Evolutionary conservation across 1,284 basidiomycete species (phyloP).

Genomic region (Ceratobasidium theobromae): DNA sequence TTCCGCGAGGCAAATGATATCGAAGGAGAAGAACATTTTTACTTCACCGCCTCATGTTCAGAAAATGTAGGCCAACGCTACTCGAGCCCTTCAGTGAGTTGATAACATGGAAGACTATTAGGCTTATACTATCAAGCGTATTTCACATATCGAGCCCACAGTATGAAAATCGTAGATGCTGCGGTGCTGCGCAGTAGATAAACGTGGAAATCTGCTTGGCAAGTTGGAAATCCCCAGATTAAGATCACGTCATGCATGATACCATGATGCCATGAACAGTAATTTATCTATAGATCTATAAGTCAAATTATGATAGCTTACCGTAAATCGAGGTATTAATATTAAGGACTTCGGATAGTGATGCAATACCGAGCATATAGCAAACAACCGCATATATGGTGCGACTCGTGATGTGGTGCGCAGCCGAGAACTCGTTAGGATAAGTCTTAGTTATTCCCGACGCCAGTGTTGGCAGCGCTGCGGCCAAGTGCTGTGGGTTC

Average conservation of each 20-base stretch:
- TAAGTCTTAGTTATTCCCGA: too few species aligned
- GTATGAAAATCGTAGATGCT: neutral
- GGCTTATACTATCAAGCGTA: too few species aligned
- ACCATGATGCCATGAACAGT: neutral
- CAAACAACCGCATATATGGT: too few species aligned
- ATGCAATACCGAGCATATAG: too few species aligned
- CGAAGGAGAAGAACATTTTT: neutral
- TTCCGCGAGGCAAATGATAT: neutral
- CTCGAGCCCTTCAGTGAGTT: neutral
- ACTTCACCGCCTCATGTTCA: neutral
- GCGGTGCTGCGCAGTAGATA: conserved; percentile 13
- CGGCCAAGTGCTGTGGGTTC: too few species aligned
- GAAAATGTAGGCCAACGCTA: neutral
- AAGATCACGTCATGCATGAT: neutral
- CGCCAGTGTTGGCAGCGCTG: too few species aligned
- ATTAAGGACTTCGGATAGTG: too few species aligned
- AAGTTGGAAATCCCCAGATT: neutral
- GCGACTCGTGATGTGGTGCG: too few species aligned
- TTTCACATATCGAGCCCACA: neutral
- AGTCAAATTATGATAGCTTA: too few species aligned
- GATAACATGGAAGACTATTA: too few species aligned
- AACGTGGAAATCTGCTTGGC: neutral
- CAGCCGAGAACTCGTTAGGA: too few species aligned
- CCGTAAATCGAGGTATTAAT: too few species aligned
- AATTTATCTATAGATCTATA: neutral